phyloP scores from a whole-genome alignment of 139 green algal genomes.

The Chlorella sp. region DNA sequence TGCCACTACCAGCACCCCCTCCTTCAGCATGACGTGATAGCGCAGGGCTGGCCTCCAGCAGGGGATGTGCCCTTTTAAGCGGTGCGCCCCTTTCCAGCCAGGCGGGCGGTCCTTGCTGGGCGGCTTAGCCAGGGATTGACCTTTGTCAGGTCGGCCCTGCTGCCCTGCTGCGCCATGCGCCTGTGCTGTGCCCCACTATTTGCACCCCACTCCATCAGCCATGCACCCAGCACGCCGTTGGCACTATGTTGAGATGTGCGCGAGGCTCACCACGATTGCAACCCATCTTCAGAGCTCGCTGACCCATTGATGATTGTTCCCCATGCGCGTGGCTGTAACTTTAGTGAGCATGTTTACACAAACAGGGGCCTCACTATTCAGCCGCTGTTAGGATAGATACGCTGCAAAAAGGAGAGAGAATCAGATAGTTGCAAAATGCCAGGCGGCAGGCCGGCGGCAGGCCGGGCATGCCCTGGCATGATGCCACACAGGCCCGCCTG shows the following conservation, averaged over 20 bases:
- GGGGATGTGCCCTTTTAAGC: no score
- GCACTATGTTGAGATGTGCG: no score
- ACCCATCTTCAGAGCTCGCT: no score
- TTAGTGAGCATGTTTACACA: background rate
- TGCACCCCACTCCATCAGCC: background rate
- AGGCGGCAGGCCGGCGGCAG: background rate
- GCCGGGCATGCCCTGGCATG: no score
- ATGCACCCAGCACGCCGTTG: background rate
- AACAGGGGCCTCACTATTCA: no score
- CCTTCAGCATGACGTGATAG: background rate
- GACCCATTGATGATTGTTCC: background rate
- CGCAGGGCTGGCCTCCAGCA: no score
- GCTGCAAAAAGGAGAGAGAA: background rate
- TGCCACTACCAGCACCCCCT: background rate
- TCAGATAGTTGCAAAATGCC: background rate
- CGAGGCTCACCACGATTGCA: no score
- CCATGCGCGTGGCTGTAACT: background rate
- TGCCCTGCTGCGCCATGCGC: background rate
- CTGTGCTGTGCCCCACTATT: background rate
- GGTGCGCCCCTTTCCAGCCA: no score
- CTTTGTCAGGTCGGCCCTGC: background rate
- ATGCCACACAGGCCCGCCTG: no score
- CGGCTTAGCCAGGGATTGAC: background rate
- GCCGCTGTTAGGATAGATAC: background rate
- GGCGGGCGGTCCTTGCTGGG: background rate